These are phyloP conservation scores for Nepenthes mirabilis DNA, from an alignment of 148 eudicot genomes.

Conservation along the genomic window DNA sequence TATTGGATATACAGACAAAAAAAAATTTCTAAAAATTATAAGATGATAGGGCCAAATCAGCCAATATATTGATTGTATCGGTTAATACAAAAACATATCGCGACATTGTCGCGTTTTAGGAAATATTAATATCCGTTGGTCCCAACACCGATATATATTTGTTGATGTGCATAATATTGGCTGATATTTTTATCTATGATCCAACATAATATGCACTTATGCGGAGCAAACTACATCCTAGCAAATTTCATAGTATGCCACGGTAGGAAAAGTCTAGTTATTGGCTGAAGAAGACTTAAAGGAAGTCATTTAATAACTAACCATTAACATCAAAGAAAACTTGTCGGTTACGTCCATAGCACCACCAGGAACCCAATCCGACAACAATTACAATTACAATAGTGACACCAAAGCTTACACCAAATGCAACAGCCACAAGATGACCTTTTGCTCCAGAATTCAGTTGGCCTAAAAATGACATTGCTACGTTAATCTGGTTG, in stretches of 20 bases:
- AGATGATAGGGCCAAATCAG: too few relatives aligned
- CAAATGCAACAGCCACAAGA: conserved; percentile 47
- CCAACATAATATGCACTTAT: too few relatives aligned
- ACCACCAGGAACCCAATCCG: conserved; percentile 64
- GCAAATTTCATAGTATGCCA: not conserved
- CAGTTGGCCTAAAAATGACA: conserved; percentile 24
- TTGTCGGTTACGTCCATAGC: conserved; percentile 59
- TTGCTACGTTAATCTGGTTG: not conserved
- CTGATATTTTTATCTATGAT: too few relatives aligned
- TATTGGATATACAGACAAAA: too few relatives aligned
- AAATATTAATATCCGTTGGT: too few relatives aligned
- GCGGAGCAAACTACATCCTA: not conserved
- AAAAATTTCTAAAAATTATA: too few relatives aligned
- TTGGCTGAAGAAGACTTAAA: not conserved
- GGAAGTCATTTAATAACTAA: conserved; percentile 19
- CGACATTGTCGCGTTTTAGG: too few relatives aligned
- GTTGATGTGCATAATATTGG: too few relatives aligned
- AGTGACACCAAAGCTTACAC: conserved; percentile 52
- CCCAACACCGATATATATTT: too few relatives aligned
- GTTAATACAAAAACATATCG: too few relatives aligned
- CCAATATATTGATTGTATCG: too few relatives aligned
- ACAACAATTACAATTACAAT: conserved; percentile 22
- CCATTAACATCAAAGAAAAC: conserved; percentile 81
- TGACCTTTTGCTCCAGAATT: conserved; percentile 34
- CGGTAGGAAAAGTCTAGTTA: not conserved